Percentiles rank a stretch among this genome's conserved stretches.
Evolutionary conservation across 2,329 filamentous ascomycete species (phyloP).

Genomic region (Colletotrichum liriopes): DNA sequence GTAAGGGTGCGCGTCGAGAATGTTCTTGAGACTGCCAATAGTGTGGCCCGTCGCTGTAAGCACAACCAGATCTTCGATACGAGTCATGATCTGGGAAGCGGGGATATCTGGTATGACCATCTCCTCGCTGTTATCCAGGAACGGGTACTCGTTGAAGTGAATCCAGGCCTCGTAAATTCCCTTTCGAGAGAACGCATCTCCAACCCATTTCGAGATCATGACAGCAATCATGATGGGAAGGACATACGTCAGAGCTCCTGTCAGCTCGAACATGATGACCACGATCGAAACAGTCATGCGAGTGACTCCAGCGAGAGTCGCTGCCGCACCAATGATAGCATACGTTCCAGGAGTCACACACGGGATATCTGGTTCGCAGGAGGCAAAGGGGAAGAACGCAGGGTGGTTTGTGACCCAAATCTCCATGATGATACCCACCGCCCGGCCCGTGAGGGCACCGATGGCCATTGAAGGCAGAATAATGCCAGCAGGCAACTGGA

Average conservation of each 20-base stretch:
- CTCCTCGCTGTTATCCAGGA: constrained; percentile 92
- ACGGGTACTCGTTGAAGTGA: constrained; percentile 94
- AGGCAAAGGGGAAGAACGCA: constrained; percentile 81
- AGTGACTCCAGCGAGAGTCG: constrained; percentile 93
- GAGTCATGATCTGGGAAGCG: constrained; percentile 92
- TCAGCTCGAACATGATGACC: constrained; percentile 99
- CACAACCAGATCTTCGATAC: constrained; percentile 89
- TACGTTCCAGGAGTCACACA: constrained; percentile 97
- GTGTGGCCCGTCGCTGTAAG: constrained; percentile 92
- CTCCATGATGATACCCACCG: constrained; percentile 90
- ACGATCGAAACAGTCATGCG: constrained; percentile 98
- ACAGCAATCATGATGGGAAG: constrained; percentile 99
- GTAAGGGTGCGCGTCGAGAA: constrained; percentile 83
- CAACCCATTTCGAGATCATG: constrained; percentile 98
- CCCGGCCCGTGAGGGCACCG: constrained; percentile 90
- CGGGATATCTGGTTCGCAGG: constrained; percentile 87
- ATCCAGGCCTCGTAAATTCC: constrained; percentile 99
- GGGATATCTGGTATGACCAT: constrained; percentile 83
- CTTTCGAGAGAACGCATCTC: constrained; percentile 91
- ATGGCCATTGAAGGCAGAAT: constrained; percentile 97
- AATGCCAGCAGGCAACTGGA: constrained; percentile 95
- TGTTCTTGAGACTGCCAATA: constrained; percentile 78
- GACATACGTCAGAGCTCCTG: constrained; percentile 94
- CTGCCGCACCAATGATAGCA: constrained; percentile 94
- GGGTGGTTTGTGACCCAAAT: constrained; percentile 88